Percentiles rank a stretch among this genome's conserved stretches.
phyloP scores from a whole-genome alignment of 495 filamentous ascomycete genomes.

The Bryoglossum gracile region DNA sequence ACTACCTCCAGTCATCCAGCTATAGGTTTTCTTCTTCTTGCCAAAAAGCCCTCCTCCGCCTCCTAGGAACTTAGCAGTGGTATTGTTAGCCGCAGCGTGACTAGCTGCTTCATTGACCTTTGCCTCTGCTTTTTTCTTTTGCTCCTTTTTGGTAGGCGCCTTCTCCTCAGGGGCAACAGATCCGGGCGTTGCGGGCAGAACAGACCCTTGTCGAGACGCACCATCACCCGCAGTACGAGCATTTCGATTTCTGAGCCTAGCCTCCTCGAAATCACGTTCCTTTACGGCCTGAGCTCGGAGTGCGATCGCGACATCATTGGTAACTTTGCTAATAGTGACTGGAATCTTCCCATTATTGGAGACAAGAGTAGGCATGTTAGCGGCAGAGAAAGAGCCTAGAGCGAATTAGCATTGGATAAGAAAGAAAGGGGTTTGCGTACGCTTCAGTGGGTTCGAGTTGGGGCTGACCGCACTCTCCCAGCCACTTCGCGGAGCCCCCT shows the following conservation, averaged over 20 bases:
- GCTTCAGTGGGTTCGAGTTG: conserved; percentile 27
- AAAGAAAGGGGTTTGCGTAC: conserved; percentile 22
- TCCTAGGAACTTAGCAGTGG: conserved; percentile 44
- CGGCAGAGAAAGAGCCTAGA: conserved; percentile 17
- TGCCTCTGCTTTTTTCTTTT: conserved; percentile 46
- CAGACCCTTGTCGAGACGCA: conserved; percentile 36
- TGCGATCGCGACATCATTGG: conserved; percentile 32
- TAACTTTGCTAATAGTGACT: conserved; percentile 8
- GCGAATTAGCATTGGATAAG: conserved; percentile 12
- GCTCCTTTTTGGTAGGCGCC: conserved; percentile 48
- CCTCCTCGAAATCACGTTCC: conserved; percentile 43
- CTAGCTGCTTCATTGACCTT: conserved; percentile 45
- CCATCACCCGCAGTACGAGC: conserved; percentile 35
- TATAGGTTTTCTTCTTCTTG: conserved; percentile 48
- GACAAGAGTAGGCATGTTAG: conserved; percentile 22
- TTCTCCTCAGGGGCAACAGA: conserved; percentile 41
- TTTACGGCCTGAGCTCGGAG: conserved; percentile 30
- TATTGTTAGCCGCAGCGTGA: conserved; percentile 48
- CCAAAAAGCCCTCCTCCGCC: conserved; percentile 40
- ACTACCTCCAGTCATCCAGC: conserved; percentile 45
- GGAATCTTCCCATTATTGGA: conserved; percentile 22
- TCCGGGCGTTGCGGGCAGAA: conserved; percentile 42
- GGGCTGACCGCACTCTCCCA: conserved; percentile 30
- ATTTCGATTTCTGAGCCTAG: conserved; percentile 38
- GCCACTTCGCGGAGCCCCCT: conserved; percentile 20